Base-by-base conservation (phyloP, 257 asterid species). In the Scutellaria galericulata region DNA sequence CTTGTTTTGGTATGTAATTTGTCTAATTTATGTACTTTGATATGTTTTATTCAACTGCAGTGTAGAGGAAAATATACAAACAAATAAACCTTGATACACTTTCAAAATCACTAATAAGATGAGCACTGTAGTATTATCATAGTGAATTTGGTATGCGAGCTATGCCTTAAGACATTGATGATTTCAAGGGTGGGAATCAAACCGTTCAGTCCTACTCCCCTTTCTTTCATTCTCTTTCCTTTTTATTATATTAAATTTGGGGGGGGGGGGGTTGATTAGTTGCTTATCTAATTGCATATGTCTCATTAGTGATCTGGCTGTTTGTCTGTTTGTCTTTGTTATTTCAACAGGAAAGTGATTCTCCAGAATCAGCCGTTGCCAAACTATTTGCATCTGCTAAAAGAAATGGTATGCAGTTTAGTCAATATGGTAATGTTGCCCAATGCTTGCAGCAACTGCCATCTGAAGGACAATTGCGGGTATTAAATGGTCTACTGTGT, bases 361-460 rank as follows among this genome's bases (percentile, higher is more conserved):
- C 76, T 79, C 98, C 98, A 54, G 99, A 92, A 77, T 85, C 88
- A 24, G 96, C 98, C 15, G 90, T 95, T 68, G 96, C 99, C 64
- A 83, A 77, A 71, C 86, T 95, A 52, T 90, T 95, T 85, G 90
- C 98, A 45, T 82, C 93, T 77, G 83, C 91, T 22, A 92, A 90
- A 79, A 73, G 82, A 73, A 85, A 78, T 66, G 87, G 65, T 27
- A 39, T 72, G 9, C 96, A 84, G 66, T 68, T 81, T 75, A 79
- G 72, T 77, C 90, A 83, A 67, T 88, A 90, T 69, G 97, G 86
- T 68, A 74, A 83, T 72, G 56, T 79, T 78, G 41, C 86, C 64
- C 86, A 80, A 57, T 90, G 99, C 89, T 78, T 92, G 88, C 98
- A 90, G 80, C 88, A 82, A 74, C 70, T 88, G 74, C 97, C 99